Evolutionary conservation across 352 stramenopile species (phyloP), one percentile per base, ranked within the genome.

Genomic region (Globisporangium acanthophoron): DNA sequence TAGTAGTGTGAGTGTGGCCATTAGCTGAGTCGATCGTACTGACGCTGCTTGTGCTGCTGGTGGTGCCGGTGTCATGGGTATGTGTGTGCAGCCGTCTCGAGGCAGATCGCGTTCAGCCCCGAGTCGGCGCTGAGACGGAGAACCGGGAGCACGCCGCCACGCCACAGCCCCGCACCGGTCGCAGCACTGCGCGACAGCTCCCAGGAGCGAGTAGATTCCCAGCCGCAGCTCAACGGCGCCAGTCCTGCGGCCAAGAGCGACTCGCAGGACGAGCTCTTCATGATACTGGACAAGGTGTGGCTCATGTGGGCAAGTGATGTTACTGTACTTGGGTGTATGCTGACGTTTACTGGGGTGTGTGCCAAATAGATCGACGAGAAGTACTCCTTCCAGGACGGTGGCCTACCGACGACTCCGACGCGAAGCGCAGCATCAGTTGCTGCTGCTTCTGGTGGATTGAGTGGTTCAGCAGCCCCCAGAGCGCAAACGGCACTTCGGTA

Each of bases 211-310:
- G 31, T 9, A 35, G 31, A 35, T 35, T 39, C 37, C 18, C 48
- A 56, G 7, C 31, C 46, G n/a, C 40, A 50, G 33, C 16, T 21
- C 51, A 49, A 33, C 35, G 20, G 9, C 8, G 43, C 56, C 5
- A 44, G 27, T 37, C n/a, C 56, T 24, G 48, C 39, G 9, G 18
- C 39, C 24, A 62, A 62, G 33, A 61, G 63, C 50, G 74, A 85
- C 16, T 80, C 71, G 4, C 80, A 85, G 45, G 80, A 91, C 21
- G 80, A 88, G 5, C 52, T 91, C 1, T 61, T 84, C 44, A 61
- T 67, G 69, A 64, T 88, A 4, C 56, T 91, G 24, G 78, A 88
- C 55, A 66, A 80, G 45, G 73, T 73, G 40, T 44, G 61, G 27
- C 31, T 9, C 24, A 12, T 15, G 3, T 16, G 35, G 37, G 12